A percentile compares a stretch with the other conserved stretches of the same genome.
These are phyloP conservation scores for Mallotus nudiflorus DNA, from an alignment of 345 rosid genomes.

Conservation along the genomic window DNA sequence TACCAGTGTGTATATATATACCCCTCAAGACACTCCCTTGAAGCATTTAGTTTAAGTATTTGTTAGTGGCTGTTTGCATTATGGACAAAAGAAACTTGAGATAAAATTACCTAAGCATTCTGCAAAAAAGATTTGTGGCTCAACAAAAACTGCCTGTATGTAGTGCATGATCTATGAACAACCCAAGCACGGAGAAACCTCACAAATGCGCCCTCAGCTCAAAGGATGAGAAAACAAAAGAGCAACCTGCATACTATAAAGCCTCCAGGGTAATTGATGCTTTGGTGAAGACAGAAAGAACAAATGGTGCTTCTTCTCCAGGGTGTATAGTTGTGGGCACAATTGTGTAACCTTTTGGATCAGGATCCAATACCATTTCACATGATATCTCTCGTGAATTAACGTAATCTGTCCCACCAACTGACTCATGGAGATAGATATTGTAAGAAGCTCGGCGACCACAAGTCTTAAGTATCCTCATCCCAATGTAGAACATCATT, in stretches of 20 bases:
- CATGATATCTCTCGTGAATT: conserved; percentile 99
- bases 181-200: conserved; percentile 40
- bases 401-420: conserved; percentile 99
- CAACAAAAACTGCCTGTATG: conserved; percentile 23
- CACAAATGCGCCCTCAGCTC: conserved; percentile 27
- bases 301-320: conserved; percentile 99
- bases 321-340: conserved; percentile 99
- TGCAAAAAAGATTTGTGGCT: conserved; percentile 22
- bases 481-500: conserved; percentile 91
- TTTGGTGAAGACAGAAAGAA: conserved; percentile 94
- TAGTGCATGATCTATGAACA: conserved; percentile 32
- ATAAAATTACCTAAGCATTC: conserved; percentile 28
- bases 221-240: conserved; percentile 19
- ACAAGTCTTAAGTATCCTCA: conserved; percentile 98
- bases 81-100: not conserved
- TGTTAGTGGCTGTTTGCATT: not conserved
- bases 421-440: conserved; percentile 96
- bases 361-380: conserved; percentile 99
- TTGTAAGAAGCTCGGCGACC: conserved; percentile 95
- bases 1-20: too few relatives aligned
- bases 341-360: conserved; percentile 98
- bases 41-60: too few relatives aligned
- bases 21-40: too few relatives aligned
- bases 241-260: conserved; percentile 38
- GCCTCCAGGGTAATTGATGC: conserved; percentile 81